These are phyloP conservation scores for Radiomyces spectabilis DNA, from an alignment of 192 early-diverging fungal genomes.

Conservation along the genomic window DNA sequence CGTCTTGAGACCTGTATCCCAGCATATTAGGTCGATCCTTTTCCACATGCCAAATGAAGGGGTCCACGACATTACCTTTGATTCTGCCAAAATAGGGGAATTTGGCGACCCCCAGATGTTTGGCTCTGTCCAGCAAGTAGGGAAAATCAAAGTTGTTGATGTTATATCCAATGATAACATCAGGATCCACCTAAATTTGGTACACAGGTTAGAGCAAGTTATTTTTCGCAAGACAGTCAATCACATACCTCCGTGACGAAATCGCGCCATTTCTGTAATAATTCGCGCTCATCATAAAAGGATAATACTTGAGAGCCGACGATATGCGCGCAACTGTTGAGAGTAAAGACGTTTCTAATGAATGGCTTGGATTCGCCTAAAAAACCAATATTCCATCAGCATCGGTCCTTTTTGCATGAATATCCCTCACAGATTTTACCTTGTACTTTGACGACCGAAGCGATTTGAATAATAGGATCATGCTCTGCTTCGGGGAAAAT, in stretches of 20 bases:
- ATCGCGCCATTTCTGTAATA: conserved; percentile 78
- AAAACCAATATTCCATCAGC: no score
- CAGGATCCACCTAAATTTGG: conserved; percentile 65
- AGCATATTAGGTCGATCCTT: no score
- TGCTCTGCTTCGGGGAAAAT: conserved; percentile 87
- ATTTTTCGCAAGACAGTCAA: not conserved
- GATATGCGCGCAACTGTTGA: conserved; percentile 88
- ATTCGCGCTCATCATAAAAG: conserved; percentile 70
- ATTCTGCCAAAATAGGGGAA: conserved; percentile 88
- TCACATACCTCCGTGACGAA: conserved; percentile 60
- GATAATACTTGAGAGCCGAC: conserved; percentile 80
- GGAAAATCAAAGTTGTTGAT: conserved; percentile 96
- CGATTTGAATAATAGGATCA: conserved; percentile 98
- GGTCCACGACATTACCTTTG: not conserved
- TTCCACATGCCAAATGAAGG: no score
- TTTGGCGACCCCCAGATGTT: conserved; percentile 56
- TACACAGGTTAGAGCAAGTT: conserved; percentile 1
- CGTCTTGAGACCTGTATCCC: conserved; percentile 43
- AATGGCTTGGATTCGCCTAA: conserved; percentile 80
- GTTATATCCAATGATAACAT: conserved; percentile 95
- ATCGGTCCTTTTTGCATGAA: no score
- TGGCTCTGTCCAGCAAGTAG: conserved; percentile 88
- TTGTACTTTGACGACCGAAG: conserved; percentile 88
- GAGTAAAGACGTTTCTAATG: conserved; percentile 89
- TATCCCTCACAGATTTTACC: conserved; percentile 27